A percentile compares a stretch with the other conserved stretches of the same genome.
Conservation (phyloP, 1,284 basidiomycete species). For the Leccinum pachyderme region DNA sequence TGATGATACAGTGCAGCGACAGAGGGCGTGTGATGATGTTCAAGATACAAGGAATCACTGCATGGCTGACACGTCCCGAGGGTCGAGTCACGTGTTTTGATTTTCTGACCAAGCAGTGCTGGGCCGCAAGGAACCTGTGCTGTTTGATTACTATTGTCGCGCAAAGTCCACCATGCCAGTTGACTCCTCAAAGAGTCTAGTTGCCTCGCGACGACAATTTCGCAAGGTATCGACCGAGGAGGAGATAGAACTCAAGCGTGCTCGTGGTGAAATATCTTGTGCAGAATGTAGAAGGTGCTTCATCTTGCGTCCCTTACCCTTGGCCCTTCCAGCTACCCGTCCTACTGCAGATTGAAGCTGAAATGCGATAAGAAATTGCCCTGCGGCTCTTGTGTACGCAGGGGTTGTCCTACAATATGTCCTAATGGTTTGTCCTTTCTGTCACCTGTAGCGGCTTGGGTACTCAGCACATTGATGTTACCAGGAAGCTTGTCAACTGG, state of each 20-base stretch:
- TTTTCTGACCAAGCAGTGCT: constrained; percentile 15
- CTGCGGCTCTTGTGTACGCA: constrained; percentile 48
- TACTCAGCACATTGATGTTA: constrained; percentile 1
- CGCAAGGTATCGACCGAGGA: constrained; percentile 47
- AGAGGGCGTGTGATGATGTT: background rate
- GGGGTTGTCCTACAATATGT: constrained; percentile 50
- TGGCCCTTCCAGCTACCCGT: background rate
- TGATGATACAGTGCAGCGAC: background rate
- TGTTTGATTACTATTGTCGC: background rate
- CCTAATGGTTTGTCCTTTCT: constrained; percentile 40
- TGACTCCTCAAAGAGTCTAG: constrained; percentile 25
- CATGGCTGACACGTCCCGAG: constrained; percentile 12
- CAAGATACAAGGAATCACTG: background rate
- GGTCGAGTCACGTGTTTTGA: constrained; percentile 31
- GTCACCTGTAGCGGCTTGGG: background rate
- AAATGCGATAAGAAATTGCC: constrained; percentile 66
- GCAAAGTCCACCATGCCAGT: constrained; percentile 24
- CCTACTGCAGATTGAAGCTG: constrained; percentile 53
- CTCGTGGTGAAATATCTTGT: constrained; percentile 57
- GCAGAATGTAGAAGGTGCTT: constrained; percentile 50
- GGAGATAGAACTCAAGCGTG: constrained; percentile 50
- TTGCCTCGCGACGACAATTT: constrained; percentile 35
- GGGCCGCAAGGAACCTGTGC: background rate
- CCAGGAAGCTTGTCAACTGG: constrained; percentile 54
- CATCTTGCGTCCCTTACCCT: background rate